A percentile compares a stretch with the other conserved stretches of the same genome.
Evolutionary conservation across 23 red algal species (phyloP).

Genomic region (Gracilaria vermiculophylla): DNA sequence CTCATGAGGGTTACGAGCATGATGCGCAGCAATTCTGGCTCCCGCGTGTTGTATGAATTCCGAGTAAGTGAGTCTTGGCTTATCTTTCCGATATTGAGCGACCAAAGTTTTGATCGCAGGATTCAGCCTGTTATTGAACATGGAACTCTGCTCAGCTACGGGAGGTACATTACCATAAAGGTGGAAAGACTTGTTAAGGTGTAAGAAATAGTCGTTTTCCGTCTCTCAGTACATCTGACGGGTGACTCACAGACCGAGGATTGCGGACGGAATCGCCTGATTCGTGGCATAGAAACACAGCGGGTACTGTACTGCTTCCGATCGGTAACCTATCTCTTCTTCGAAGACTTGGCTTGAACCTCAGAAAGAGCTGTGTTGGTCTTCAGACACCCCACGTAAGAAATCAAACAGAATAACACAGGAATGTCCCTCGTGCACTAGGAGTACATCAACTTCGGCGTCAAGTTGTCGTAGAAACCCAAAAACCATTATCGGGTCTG

Average conservation of each 20-base stretch:
- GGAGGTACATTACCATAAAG: neutral
- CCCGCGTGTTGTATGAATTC: neutral
- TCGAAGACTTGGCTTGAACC: neutral
- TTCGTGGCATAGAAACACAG: neutral
- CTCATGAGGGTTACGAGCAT: neutral
- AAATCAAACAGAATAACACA: too few species aligned
- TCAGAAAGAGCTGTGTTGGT: too few species aligned
- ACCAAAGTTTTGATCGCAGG: neutral
- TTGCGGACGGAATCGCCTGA: neutral
- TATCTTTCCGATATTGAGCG: too few species aligned
- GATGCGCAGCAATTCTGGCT: neutral
- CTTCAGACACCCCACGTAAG: too few species aligned
- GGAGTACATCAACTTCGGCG: too few species aligned
- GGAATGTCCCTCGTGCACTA: too few species aligned
- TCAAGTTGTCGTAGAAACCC: neutral
- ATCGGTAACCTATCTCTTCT: neutral
- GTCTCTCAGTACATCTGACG: neutral
- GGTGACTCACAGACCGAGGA: neutral
- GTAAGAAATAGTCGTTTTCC: neutral
- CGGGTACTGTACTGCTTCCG: neutral
- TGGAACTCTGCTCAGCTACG: neutral
- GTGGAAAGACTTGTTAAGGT: neutral
- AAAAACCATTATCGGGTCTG: neutral
- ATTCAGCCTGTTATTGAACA: neutral
- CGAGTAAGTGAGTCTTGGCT: neutral